Evolutionary conservation across 73 alveolate species (phyloP), one percentile per base, ranked within the genome.

Genomic region (Diophrys sp.): DNA sequence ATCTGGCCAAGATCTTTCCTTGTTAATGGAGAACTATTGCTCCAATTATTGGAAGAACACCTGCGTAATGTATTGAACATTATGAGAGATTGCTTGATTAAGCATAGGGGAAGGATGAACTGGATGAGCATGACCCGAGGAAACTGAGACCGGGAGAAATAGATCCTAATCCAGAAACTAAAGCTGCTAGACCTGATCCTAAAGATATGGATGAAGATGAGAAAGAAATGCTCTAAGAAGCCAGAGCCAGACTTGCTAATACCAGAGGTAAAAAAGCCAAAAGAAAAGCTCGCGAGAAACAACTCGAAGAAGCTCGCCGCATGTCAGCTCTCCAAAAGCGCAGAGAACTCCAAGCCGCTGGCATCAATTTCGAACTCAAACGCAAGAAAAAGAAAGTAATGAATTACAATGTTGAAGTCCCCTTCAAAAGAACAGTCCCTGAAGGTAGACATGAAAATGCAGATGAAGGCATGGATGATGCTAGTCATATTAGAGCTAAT

Each of bases 1-100:
- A 98, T 85, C 91, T 98, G 66, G 99, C 98, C 23, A 98, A 98
- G 90, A 92, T 98, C 85, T 98, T 98, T 89, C 99, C 99, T 14
- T 85, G 97, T 70, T 96, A 98, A 91, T 98, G 99, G 99, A 88
- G 99, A 68, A 98, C 99, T 14, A 98, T 98, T 23, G 99, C 99
- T 1, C 99, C 99, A 0, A 85, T 96, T 30, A 96, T 98, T 28
- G 99, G 99, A 29, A 76, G 99, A 68, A 97, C 99, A 28, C 99
- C 99, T 2, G 94, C 95, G 72, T 96, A 96, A 83, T 98, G 99
- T 76, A 88, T 98, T 66, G 99, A 96, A 79, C 99, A 96, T 84
- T 98, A 97, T 75, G 99, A 98, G 82, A 87, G 93, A 85, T 90
- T 98, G 68, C 89, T 98, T 33, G 99, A 98, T 80, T 92, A 91